Conservation (phyloP, 495 filamentous ascomycete species). For the Podospora sp. region DNA sequence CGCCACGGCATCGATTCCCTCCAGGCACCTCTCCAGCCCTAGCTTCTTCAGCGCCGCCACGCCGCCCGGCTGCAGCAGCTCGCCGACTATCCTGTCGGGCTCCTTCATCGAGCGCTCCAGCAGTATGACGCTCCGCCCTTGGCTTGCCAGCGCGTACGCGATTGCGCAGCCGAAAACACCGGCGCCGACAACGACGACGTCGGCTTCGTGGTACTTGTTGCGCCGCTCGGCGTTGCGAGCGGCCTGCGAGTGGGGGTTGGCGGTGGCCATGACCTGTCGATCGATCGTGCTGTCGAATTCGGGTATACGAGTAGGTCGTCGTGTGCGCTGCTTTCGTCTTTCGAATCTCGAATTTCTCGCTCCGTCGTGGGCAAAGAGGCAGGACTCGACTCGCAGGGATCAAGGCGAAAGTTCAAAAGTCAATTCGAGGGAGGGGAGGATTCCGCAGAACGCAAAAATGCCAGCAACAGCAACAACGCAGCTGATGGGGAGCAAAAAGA, state of each 20-base stretch:
- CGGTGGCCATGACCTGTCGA: neutral
- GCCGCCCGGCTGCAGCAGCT: slow-evolving; percentile 92
- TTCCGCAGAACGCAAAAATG: neutral
- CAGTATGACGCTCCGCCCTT: slow-evolving; percentile 89
- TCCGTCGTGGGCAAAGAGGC: neutral
- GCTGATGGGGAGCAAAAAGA: too few species aligned
- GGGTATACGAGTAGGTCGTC: neutral
- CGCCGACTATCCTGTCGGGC: slow-evolving; percentile 95
- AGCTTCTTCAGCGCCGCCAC: slow-evolving; percentile 78
- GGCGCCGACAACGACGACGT: slow-evolving; percentile 88
- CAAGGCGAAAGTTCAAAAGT: neutral
- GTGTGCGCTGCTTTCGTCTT: too few species aligned
- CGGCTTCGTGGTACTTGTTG: slow-evolving; percentile 53
- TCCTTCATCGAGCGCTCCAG: slow-evolving; percentile 88
- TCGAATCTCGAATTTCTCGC: neutral
- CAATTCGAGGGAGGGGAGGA: neutral
- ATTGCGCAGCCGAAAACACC: slow-evolving; percentile 88
- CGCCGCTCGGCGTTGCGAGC: slow-evolving; percentile 46
- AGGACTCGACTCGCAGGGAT: neutral
- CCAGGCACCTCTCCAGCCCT: slow-evolving; percentile 79
- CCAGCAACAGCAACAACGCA: neutral
- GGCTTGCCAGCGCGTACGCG: slow-evolving; percentile 76
- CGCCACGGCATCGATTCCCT: slow-evolving; percentile 82
- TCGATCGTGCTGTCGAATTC: neutral
- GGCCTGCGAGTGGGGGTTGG: slow-evolving; percentile 24